phyloP scores from a whole-genome alignment of 352 stramenopile species.

The Phytophthora sp. region DNA sequence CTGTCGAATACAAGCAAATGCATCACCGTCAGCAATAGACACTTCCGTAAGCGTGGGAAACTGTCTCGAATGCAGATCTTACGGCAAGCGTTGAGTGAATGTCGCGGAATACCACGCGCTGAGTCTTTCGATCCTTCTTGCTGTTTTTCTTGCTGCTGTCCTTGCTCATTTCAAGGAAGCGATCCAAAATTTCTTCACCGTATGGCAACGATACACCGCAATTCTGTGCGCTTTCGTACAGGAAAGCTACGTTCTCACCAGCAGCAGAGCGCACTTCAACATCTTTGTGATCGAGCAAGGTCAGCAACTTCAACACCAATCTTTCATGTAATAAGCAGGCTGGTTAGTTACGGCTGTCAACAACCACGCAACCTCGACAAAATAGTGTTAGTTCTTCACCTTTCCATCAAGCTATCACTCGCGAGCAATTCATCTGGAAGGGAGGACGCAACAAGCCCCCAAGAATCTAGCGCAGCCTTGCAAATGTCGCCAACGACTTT shows the following conservation, averaged over 20 bases:
- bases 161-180: slow-evolving; percentile 84
- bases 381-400: too few relatives aligned
- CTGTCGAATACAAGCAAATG: slow-evolving; percentile 33
- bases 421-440: slow-evolving; percentile 61
- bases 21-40: slow-evolving; percentile 4
- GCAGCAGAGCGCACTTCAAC: slow-evolving; percentile 82
- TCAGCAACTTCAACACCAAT: slow-evolving; percentile 71
- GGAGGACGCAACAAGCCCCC: slow-evolving; percentile 73
- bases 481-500: slow-evolving; percentile 74
- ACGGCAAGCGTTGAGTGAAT: slow-evolving; percentile 82
- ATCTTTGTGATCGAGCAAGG: slow-evolving; percentile 78
- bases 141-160: slow-evolving; percentile 91
- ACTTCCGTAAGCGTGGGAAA: background rate
- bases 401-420: slow-evolving; percentile 62
- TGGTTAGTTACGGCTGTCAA: slow-evolving; percentile 1
- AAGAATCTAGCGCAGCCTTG: slow-evolving; percentile 68
- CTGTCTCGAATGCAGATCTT: slow-evolving; percentile 18
- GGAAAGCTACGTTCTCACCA: slow-evolving; percentile 86
- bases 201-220: slow-evolving; percentile 55
- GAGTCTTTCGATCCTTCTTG: slow-evolving; percentile 89
- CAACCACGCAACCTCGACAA: too few relatives aligned
- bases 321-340: slow-evolving; percentile 31
- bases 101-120: slow-evolving; percentile 85
- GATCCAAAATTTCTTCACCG: slow-evolving; percentile 72
- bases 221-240: slow-evolving; percentile 73